These are phyloP conservation scores for Capsella rubella DNA, from an alignment of 441 rosid species.

Conservation along the genomic window DNA sequence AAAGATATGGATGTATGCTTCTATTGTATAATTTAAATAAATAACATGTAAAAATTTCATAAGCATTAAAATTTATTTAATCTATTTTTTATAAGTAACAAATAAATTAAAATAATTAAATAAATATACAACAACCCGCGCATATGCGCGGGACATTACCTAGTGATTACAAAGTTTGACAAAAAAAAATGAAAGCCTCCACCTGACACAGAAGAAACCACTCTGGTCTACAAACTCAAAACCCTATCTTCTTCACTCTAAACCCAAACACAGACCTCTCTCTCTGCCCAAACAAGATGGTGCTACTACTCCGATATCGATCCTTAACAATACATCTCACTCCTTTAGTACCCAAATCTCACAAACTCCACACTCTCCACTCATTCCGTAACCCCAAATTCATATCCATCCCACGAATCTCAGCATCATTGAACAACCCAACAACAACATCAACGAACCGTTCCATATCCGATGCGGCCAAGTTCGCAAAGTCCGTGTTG, in stretches of 20 bases:
- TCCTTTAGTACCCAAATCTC: slow-evolving; percentile 34
- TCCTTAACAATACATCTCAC: slow-evolving; percentile 41
- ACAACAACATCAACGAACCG: slow-evolving; percentile 44
- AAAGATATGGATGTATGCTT: too few species aligned
- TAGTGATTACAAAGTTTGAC: too few species aligned
- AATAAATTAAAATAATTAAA: too few species aligned
- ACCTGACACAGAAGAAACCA: too few species aligned
- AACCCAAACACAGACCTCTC: slow-evolving; percentile 17
- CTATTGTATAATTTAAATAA: too few species aligned
- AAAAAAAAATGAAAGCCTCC: too few species aligned
- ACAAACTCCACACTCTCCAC: slow-evolving; percentile 36
- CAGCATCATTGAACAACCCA: slow-evolving; percentile 38
- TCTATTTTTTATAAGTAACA: too few species aligned
- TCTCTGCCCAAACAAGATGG: slow-evolving; percentile 7
- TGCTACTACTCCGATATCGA: slow-evolving; percentile 62
- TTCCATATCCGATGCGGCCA: slow-evolving; percentile 48
- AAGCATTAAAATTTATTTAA: too few species aligned
- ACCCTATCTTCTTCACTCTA: slow-evolving; percentile 30
- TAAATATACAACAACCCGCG: too few species aligned
- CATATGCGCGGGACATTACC: too few species aligned
- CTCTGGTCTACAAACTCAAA: background rate
- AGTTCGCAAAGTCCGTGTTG: slow-evolving; percentile 51
- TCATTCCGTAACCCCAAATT: slow-evolving; percentile 31
- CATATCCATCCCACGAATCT: background rate
- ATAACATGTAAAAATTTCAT: too few species aligned